Evolutionary conservation across 225 moss, liverwort and hornwort species (phyloP), one percentile per base, ranked within the genome.

Genomic region (Polytrichum formosum): DNA sequence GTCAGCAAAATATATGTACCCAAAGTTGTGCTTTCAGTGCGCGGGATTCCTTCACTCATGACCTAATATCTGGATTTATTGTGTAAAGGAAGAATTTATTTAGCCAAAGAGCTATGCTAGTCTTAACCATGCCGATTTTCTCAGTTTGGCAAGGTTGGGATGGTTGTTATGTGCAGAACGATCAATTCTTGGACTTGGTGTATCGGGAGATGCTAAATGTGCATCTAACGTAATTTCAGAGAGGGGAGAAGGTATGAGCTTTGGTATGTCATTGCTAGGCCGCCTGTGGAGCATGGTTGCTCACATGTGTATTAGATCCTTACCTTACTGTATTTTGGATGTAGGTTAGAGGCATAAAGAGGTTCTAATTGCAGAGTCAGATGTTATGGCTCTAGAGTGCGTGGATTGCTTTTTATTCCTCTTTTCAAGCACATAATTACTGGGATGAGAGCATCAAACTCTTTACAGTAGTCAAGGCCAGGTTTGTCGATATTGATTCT

Each of bases 101-200:
- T 30, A 30, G 6, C 30, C 30, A 30, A 6, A 30, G 30, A 6
- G 30, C 0, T 30, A 6, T 29, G 30, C 6, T 30, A 30, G 6
- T 46, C 16, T 46, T 13, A 16, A 16, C 3, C 0, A 46, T 13
- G 13, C 3, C 4, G 46, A 0, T 46, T 13, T 46, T 16, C 46
- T 46, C 13, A 46, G 46, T 13, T 16, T 10, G 13, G 46, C 16
- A 22, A 58, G 9, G 21, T 20, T 58, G 46, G 46, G 46, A 58
- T 68, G 81, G 56, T 21, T 73, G 76, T 71, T 73, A 46, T 16
- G 8, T 84, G 90, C 96, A 96, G 96, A 96, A 80, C 70, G 96
- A 96, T 68, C 84, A 72, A 31, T 96, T 96, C 83, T 81, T 96
- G 72, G 96, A 96, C 66, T 88, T 96, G 96, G 96, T 96, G 63